phyloP scores from a whole-genome alignment of 2,329 filamentous ascomycete species.

The Aspergillus hortae region DNA sequence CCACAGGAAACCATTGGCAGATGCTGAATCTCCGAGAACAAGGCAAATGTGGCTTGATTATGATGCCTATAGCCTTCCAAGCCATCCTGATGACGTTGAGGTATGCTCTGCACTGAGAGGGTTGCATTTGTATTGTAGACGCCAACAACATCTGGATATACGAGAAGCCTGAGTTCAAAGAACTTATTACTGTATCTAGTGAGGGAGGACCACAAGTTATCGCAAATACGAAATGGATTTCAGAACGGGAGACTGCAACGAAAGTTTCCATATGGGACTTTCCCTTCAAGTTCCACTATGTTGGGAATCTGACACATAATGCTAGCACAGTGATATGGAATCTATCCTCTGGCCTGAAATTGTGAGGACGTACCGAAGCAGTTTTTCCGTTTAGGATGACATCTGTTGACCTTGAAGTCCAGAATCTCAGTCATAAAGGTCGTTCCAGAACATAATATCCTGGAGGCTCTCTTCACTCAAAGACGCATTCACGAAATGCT shows the following conservation, averaged over 20 bases:
- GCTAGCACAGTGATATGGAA: too few relatives aligned
- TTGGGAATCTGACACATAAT: too few relatives aligned
- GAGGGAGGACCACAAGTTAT: not conserved
- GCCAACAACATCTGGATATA: too few relatives aligned
- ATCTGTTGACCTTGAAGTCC: too few relatives aligned
- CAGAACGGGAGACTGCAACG: not conserved
- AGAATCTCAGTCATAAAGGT: conserved; percentile 14
- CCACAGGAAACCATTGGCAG: conserved; percentile 1
- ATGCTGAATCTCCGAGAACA: conserved; percentile 3
- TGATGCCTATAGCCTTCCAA: conserved; percentile 2
- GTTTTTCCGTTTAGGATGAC: too few relatives aligned
- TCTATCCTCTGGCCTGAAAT: too few relatives aligned
- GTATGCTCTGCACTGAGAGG: conserved; percentile 1
- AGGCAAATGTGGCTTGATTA: conserved; percentile 1
- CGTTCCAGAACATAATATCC: conserved; percentile 17
- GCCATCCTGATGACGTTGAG: conserved; percentile 1
- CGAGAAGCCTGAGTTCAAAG: conserved; percentile 1
- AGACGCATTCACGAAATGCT: conserved; percentile 19
- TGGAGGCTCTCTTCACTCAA: conserved; percentile 12
- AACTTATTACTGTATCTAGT: not conserved
- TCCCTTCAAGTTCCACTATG: too few relatives aligned
- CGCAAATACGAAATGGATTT: not conserved
- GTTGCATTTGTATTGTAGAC: conserved; percentile 1
- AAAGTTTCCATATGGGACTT: too few relatives aligned
- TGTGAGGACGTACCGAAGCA: too few relatives aligned